phyloP scores from a whole-genome alignment of 2,329 filamentous ascomycete species.

The Clarireedia monteithiana region DNA sequence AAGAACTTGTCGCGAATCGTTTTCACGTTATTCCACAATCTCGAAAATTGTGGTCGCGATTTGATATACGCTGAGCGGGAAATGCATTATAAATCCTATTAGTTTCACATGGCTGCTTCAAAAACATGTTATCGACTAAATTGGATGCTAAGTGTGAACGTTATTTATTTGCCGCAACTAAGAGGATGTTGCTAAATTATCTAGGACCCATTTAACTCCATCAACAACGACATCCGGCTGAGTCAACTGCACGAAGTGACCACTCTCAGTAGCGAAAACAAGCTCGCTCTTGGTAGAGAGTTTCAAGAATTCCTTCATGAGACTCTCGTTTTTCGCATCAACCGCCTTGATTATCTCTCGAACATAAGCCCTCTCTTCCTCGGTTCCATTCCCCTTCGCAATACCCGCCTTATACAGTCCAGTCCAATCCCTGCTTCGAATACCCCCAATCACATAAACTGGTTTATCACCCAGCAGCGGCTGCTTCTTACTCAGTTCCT shows the following conservation, averaged over 20 bases:
- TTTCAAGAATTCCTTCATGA: slow-evolving; percentile 26
- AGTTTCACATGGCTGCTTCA: too few relatives aligned
- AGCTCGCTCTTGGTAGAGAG: slow-evolving; percentile 27
- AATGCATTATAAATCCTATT: too few relatives aligned
- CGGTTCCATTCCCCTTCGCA: slow-evolving; percentile 29
- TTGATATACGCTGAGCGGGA: too few relatives aligned
- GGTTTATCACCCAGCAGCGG: slow-evolving; percentile 23
- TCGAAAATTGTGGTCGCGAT: too few relatives aligned
- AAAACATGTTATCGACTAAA: too few relatives aligned
- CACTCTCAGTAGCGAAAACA: slow-evolving; percentile 29
- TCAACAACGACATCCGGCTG: slow-evolving; percentile 31
- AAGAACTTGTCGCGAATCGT: too few relatives aligned
- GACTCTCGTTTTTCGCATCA: slow-evolving; percentile 25
- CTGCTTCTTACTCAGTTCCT: slow-evolving; percentile 22
- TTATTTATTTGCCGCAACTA: too few relatives aligned
- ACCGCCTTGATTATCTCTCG: slow-evolving; percentile 23
- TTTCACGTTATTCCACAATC: too few relatives aligned
- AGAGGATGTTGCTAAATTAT: neutral
- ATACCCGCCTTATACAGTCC: slow-evolving; percentile 28
- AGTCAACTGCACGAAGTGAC: slow-evolving; percentile 31
- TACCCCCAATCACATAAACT: slow-evolving; percentile 10
- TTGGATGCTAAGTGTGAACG: too few relatives aligned
- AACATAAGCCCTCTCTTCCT: slow-evolving; percentile 26
- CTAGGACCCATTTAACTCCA: slow-evolving; percentile 21
- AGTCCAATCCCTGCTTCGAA: neutral